Evolutionary conservation across 2,329 filamentous ascomycete species (phyloP).

Genomic region (Ophiostoma australiae): DNA sequence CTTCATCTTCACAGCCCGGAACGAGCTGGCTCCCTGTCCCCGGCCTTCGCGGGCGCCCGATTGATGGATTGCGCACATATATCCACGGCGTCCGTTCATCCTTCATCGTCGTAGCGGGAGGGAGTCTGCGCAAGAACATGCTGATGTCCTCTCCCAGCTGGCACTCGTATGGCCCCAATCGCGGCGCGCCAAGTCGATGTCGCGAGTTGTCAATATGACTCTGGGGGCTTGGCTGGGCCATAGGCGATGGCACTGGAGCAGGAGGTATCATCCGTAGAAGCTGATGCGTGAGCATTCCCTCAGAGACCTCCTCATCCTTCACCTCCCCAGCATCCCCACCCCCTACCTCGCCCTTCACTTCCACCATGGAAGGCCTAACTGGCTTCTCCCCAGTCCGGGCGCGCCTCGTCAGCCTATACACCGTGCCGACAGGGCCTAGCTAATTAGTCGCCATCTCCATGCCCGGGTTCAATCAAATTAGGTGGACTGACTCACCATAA

Average conservation of each 20-base stretch:
- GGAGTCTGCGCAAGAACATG: conserved; percentile 61
- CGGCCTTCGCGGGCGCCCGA: conserved; percentile 26
- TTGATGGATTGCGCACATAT: conserved; percentile 61
- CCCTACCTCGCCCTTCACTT: not conserved
- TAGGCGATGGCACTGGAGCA: not conserved
- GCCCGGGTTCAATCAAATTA: not conserved
- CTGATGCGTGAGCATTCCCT: not conserved
- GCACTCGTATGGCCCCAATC: conserved; percentile 54
- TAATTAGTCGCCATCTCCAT: not conserved
- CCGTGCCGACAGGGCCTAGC: conserved; percentile 52
- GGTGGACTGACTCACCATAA: conserved; percentile 42
- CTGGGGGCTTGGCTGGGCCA: not conserved
- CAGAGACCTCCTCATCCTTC: conserved; percentile 29
- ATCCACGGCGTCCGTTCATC: conserved; percentile 59
- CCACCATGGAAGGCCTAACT: not conserved
- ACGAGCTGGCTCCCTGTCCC: conserved; percentile 37
- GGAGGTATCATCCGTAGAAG: not conserved
- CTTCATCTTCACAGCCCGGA: conserved; percentile 47
- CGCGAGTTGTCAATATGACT: not conserved
- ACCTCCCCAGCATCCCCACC: not conserved
- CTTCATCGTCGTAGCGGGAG: conserved; percentile 56
- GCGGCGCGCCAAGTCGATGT: conserved; percentile 52
- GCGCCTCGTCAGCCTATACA: conserved; percentile 45
- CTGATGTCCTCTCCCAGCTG: conserved; percentile 40
- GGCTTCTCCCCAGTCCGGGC: conserved; percentile 45